phyloP scores from a whole-genome alignment of 164 flowering plant species.

The Vitis amurensis region DNA sequence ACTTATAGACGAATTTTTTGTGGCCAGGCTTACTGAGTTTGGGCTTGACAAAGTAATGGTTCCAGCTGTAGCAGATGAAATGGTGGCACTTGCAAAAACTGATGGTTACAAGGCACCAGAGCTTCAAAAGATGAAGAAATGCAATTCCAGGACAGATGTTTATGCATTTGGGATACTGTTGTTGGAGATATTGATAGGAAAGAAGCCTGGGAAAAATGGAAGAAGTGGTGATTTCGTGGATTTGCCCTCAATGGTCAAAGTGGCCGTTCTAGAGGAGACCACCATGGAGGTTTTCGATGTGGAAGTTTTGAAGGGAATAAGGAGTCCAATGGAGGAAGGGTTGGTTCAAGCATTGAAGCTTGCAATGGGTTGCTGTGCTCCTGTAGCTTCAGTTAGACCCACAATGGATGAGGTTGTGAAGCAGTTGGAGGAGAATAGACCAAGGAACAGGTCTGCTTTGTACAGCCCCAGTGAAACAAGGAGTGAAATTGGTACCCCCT shows the following conservation, averaged over 20 bases:
- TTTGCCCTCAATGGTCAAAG: slow-evolving; percentile 87
- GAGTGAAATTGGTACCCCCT: slow-evolving; percentile 86
- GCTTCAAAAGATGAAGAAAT: slow-evolving; percentile 89
- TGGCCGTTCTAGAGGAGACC: slow-evolving; percentile 92
- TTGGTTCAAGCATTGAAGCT: slow-evolving; percentile 94
- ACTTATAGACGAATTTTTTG: slow-evolving; percentile 82
- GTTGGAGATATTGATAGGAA: slow-evolving; percentile 84
- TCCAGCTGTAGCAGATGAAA: slow-evolving; percentile 82
- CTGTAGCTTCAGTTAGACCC: slow-evolving; percentile 87
- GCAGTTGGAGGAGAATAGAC: slow-evolving; percentile 95
- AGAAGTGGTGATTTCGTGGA: slow-evolving; percentile 65
- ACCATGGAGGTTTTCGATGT: slow-evolving; percentile 93
- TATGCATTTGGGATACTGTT: slow-evolving; percentile 90
- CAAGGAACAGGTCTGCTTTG: slow-evolving; percentile 89
- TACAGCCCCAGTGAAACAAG: slow-evolving; percentile 97
- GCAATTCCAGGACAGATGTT: slow-evolving; percentile 87
- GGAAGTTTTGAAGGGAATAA: slow-evolving; percentile 81
- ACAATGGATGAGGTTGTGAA: slow-evolving; percentile 90
- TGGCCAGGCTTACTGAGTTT: slow-evolving; percentile 79
- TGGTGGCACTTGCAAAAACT: slow-evolving; percentile 69
- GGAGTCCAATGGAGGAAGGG: slow-evolving; percentile 98
- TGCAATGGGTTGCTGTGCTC: slow-evolving; percentile 99
- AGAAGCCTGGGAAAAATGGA: slow-evolving; percentile 74
- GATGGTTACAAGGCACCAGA: slow-evolving; percentile 98
- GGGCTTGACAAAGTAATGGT: slow-evolving; percentile 91